Evolutionary conservation across 768 basidiomycete species (phyloP), one percentile per base, ranked within the genome.

Genomic region (Suillus ampliporus): DNA sequence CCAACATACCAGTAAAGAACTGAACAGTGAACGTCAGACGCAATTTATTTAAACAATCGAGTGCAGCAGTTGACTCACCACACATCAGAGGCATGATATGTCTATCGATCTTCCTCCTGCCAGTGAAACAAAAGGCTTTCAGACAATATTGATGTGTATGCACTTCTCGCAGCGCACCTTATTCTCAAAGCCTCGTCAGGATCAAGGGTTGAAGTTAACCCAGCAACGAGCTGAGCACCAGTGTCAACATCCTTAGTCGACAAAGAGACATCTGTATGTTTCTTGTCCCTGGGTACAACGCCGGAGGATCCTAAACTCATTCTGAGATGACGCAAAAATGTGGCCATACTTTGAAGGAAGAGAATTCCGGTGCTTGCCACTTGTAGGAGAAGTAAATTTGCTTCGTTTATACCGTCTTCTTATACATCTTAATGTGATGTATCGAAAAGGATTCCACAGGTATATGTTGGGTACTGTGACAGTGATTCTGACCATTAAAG

Each of bases 1-100:
- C 11, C 5, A 14, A 13, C 77, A 15, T 66, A 85, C 82, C 79
- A 83, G 66, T 84, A 85, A 57, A 85, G 76, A 41, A 77, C 85
- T 84, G 58, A 28, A 37, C 84, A 83, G 51, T 10, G 58, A 62
- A 2, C 31, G 17, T 34, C 60, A 62, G 44, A 51, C 37, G 40
- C 58, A 28, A 28, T 57, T 37, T 17, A n/a, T 41, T 50, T 46
- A 57, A 46, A 46, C 3, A 14, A 31, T 26, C 10, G 28, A 19
- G 47, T 17, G 44, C 10, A 21, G 56, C 28, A 81, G 15, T 51
- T n/a, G 21, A 81, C 86, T 65, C 71, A 88, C 86, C 77, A 66
- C 84, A 86, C 86, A 87, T 88, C 61, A 89, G 69, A 38, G 86
- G 87, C 35, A 89, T 67, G 35, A 89, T 83, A 73, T 87, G 85